Conservation (phyloP, 306 rosid genomes). For the Luffa aegyptiaca region DNA sequence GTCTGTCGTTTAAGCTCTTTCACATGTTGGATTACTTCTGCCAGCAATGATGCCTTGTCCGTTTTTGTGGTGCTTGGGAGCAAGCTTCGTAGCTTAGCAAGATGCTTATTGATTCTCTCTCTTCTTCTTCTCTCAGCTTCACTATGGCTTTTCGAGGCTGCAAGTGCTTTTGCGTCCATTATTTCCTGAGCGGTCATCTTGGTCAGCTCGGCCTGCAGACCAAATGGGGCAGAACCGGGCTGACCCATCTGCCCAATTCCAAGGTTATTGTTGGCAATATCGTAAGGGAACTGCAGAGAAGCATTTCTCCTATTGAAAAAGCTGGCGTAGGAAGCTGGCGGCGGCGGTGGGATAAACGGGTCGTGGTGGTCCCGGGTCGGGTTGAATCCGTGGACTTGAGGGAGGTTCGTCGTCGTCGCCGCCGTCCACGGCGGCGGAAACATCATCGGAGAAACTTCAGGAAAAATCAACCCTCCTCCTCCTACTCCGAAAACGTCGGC, state of each 20-base stretch:
- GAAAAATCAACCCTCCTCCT: slow-evolving; percentile 31
- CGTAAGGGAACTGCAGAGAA: slow-evolving; percentile 60
- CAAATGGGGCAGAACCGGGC: slow-evolving; percentile 53
- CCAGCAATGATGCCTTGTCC: slow-evolving; percentile 79
- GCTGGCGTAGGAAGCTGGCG: slow-evolving; percentile 34
- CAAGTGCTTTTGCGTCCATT: slow-evolving; percentile 92
- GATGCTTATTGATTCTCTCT: slow-evolving; percentile 92
- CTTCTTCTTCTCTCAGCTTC: slow-evolving; percentile 90
- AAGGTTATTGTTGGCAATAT: slow-evolving; percentile 7
- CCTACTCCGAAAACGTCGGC: slow-evolving; percentile 18
- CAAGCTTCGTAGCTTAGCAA: slow-evolving; percentile 77
- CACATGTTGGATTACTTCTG: slow-evolving; percentile 83
- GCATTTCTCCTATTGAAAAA: slow-evolving; percentile 55
- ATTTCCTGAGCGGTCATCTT: slow-evolving; percentile 84
- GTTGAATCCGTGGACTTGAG: slow-evolving; percentile 49
- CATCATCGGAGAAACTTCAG: slow-evolving; percentile 43
- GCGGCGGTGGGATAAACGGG: slow-evolving; percentile 43
- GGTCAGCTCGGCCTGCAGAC: slow-evolving; percentile 71
- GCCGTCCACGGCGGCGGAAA: slow-evolving; percentile 49
- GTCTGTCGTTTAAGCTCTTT: slow-evolving; percentile 82
- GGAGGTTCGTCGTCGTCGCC: slow-evolving; percentile 47
- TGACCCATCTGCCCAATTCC: slow-evolving; percentile 30
- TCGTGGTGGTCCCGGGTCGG: slow-evolving; percentile 43
- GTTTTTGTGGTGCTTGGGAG: slow-evolving; percentile 89
- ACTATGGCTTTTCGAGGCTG: slow-evolving; percentile 85